Base-by-base conservation (phyloP, 2,329 filamentous ascomycete genomes). In the Onygenales sp. region DNA sequence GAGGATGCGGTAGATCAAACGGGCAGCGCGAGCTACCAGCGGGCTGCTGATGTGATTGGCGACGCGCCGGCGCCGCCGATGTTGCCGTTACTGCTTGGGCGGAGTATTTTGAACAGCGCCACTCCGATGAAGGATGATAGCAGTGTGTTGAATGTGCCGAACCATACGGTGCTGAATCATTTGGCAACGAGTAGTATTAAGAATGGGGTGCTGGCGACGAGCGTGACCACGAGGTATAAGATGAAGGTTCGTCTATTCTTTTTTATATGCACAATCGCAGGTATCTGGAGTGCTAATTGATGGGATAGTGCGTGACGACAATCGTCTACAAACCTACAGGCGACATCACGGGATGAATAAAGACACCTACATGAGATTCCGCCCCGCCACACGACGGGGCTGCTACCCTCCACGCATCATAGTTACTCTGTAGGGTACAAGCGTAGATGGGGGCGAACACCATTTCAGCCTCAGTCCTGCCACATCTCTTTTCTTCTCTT, bases 151-250 rank as follows among this genome's bases (percentile, higher is more conserved):
- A 93, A 89, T 61, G 92, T 96, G 80, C 93, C 93, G 11, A 98
- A 97, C 64, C 92, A 98, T 65, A 96, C 93, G 0, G 89, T 97
- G 34, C 75, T 98, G 58, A 98, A 98, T 61, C 93, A 98, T 69
- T 76, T 98, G 61, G 92, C 92, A 48, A 98, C 93, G 2, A 97
- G 92, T 70, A 96, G 91, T 69, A 98, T 98, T 70, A 96, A 95
- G 75, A 90, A 95, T 61, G 91, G 92, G 58, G 88, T 97, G 31
- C 77, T 98, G 59, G 93, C 93, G 36, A 94, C 95, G 5, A 96
- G 91, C 64, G 92, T 89, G 11, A 98, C 93, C 4, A 98, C 93
- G n/a, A 81, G 93, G 69, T 98, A 97, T 70, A 94, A 90, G 74
- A 86, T 88, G 71, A 98, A 98, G 68, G 73, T 74, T 61, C 55